A percentile compares a stretch with the other conserved stretches of the same genome.
These are phyloP conservation scores for Leccinellum albellum DNA, from an alignment of 768 basidiomycete species.

Conservation along the genomic window DNA sequence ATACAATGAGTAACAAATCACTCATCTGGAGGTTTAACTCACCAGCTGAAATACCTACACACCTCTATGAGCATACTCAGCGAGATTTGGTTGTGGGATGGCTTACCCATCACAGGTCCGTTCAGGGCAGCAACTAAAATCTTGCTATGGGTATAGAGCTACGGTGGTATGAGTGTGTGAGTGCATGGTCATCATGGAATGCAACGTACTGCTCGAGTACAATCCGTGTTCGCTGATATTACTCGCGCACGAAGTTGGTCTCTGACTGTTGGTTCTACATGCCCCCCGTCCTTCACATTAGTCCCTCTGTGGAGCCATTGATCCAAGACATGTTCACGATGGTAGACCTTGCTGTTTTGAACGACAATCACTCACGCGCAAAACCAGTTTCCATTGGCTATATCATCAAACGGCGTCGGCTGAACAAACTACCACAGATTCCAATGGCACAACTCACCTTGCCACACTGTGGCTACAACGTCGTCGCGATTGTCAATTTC, in stretches of 20 bases:
- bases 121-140: constrained; percentile 68
- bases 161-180: not conserved
- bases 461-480: constrained; percentile 64
- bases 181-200: not conserved
- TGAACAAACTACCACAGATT: not conserved
- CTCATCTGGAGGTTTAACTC: not conserved
- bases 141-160: constrained; percentile 71
- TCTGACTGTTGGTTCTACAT: constrained; percentile 34
- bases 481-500: constrained; percentile 57
- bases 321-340: not conserved
- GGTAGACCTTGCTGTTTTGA: not conserved
- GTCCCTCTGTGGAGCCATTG: constrained; percentile 48
- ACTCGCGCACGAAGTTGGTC: constrained; percentile 46
- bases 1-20: not conserved
- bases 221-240: constrained; percentile 52
- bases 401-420: not conserved
- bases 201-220: constrained; percentile 55
- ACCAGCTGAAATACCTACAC: constrained; percentile 65
- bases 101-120: constrained; percentile 69
- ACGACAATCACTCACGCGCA: constrained; percentile 52
- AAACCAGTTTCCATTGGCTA: constrained; percentile 69
- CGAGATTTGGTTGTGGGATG: not conserved
- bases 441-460: constrained; percentile 39
- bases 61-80: constrained; percentile 4
- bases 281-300: constrained; percentile 38